Base-by-base conservation (phyloP, 164 flowering plant species). In the Kalanchoe fedtschenkoi region DNA sequence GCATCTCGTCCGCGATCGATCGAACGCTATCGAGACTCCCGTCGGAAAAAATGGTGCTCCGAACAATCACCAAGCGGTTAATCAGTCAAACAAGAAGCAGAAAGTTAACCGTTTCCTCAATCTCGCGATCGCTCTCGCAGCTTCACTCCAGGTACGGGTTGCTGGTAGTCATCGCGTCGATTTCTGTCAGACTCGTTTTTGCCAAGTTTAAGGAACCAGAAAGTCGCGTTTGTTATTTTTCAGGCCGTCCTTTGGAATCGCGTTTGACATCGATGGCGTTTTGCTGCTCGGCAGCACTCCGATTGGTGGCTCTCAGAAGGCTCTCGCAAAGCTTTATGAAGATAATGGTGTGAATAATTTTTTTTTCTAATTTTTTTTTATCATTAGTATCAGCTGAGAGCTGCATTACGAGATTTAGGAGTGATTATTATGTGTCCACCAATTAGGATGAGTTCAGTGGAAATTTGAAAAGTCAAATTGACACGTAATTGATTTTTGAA, bases 241-340 rank as follows among this genome's bases (percentile, higher is more conserved):
- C 63, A 76, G 83, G 64, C 70, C 85, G 64, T 72, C 83, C 14
- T 85, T 83, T 55, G 97, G 97, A 28, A 80, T 91, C 29, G 93
- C 93, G 0, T 91, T 91, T 44, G 93, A 88, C 53, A 88, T 91
- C 26, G 96, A 91, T 58, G 97, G 97, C 9, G 97, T 91, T 24
- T 41, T 91, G 53, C 71, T 88, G 4, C 85, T 79, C 10, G 96
- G 96, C n/a, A 56, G 62, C 6, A 58, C 70, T 66, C 91, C 93
- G 30, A 80, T 88, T 35, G 97, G 93, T 19, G 80, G 81, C 28
- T 84, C 97, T 35, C 78, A 77, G 6, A 67, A 65, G 17, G 91
- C 96, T 32, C 71, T 88, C 66, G 65, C 34, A 55, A 70, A 78
- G 65, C 54, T 91, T 2, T 85, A 86, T 42, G 69, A 65, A 26